phyloP scores from a whole-genome alignment of 495 filamentous ascomycete genomes.

The Clavariopsis aquatica region DNA sequence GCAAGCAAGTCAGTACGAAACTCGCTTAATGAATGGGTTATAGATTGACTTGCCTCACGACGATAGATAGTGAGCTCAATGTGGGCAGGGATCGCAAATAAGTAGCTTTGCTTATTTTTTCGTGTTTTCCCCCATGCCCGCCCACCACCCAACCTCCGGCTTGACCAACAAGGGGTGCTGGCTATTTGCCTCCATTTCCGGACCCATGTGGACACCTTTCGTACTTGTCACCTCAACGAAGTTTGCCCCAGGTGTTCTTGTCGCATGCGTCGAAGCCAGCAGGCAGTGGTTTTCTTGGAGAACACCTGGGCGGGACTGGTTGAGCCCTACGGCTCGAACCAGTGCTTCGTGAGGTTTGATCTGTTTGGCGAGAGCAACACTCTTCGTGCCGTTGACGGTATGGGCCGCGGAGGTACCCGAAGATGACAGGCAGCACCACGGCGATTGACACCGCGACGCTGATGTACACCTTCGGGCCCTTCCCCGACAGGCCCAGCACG shows the following conservation, averaged over 20 bases:
- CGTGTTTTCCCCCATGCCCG: slow-evolving; percentile 1
- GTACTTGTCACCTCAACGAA: slow-evolving; percentile 2
- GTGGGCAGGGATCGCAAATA: slow-evolving; percentile 1
- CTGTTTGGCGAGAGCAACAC: background rate
- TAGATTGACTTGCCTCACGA: slow-evolving; percentile 1
- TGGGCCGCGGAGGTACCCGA: background rate
- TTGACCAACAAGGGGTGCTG: slow-evolving; percentile 1
- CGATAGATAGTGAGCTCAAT: slow-evolving; percentile 2
- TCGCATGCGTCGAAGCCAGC: background rate
- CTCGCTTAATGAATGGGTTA: slow-evolving; percentile 2
- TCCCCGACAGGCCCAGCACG: background rate
- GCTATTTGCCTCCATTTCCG: slow-evolving; percentile 1
- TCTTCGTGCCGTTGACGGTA: slow-evolving; percentile 1
- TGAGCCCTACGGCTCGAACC: slow-evolving; percentile 1
- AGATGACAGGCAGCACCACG: slow-evolving; percentile 1
- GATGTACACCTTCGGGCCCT: slow-evolving; percentile 1
- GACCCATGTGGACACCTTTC: slow-evolving; percentile 1
- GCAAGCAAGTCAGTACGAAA: slow-evolving; percentile 2
- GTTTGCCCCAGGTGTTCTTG: slow-evolving; percentile 1
- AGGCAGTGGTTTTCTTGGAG: slow-evolving; percentile 1
- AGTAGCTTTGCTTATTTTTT: slow-evolving; percentile 3
- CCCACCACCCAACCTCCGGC: background rate
- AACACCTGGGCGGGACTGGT: slow-evolving; percentile 1
- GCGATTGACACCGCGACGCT: slow-evolving; percentile 1
- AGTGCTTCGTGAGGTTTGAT: slow-evolving; percentile 2